A percentile compares a stretch with the other conserved stretches of the same genome.
Evolutionary conservation across 768 basidiomycete genomes (phyloP).

Genomic region (Trametes maxima): DNA sequence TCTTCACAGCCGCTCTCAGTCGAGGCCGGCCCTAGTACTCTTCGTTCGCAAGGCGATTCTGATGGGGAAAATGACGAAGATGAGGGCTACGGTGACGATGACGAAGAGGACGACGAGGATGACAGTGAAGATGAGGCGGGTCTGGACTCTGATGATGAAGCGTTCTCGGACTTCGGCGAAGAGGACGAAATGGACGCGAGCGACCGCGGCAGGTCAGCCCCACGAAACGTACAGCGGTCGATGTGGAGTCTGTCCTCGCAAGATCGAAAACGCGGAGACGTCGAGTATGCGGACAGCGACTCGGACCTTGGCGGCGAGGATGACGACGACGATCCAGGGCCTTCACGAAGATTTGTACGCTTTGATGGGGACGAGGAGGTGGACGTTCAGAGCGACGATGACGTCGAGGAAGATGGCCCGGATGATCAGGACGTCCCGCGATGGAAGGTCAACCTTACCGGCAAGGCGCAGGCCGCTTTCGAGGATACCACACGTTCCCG

Average conservation of each 20-base stretch:
- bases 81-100: slow-evolving; percentile 30
- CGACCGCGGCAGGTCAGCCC: slow-evolving; percentile 54
- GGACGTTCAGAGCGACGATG: slow-evolving; percentile 51
- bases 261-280: slow-evolving; percentile 42
- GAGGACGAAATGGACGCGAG: slow-evolving; percentile 14
- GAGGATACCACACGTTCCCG: slow-evolving; percentile 39
- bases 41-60: slow-evolving; percentile 1
- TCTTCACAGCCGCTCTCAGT: slow-evolving; percentile 72
- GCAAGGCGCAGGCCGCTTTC: slow-evolving; percentile 49
- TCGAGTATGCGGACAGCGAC: slow-evolving; percentile 79
- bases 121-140: background rate
- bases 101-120: slow-evolving; percentile 19
- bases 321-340: slow-evolving; percentile 25
- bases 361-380: slow-evolving; percentile 55
- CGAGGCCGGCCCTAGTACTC: slow-evolving; percentile 31
- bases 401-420: slow-evolving; percentile 42
- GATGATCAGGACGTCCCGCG: slow-evolving; percentile 51
- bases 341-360: slow-evolving; percentile 36
- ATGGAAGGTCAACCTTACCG: slow-evolving; percentile 75
- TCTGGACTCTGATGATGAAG: slow-evolving; percentile 2
- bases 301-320: slow-evolving; percentile 65
- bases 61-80: slow-evolving; percentile 39
- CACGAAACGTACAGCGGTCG: slow-evolving; percentile 44
- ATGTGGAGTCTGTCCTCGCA: slow-evolving; percentile 41
- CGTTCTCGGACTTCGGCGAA: slow-evolving; percentile 15